Evolutionary conservation across 805 yeast species (phyloP), one percentile per base, ranked within the genome.

Genomic region (Alloascoidea hylecoeti): DNA sequence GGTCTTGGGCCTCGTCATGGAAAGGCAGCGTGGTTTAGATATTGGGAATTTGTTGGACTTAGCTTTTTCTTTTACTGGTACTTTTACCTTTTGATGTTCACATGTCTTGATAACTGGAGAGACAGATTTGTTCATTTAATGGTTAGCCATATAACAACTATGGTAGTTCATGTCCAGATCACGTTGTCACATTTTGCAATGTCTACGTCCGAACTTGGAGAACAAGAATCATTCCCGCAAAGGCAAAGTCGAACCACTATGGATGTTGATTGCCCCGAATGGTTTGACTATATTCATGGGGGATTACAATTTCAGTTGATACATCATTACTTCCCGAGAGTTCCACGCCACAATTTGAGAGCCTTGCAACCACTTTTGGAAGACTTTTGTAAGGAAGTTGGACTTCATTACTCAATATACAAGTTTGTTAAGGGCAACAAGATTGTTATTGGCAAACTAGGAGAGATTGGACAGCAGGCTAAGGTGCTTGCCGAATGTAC

Each of bases 121-220:
- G 66, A 70, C 38, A 63, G 80, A 42, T 62, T 78, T 46, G 56
- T 59, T 42, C 86, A 66, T 53, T 60, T 86, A 13, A 49, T 84
- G 65, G 72, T 82, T 4, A 76, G 88, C 33, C 95, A 85, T 49
- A 51, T 83, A 5, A 69, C 82, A 9, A 81, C 95, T 2, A 83
- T 84, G 94, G 68, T 88, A 30, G 89, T 85, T n/a, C 96, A 85
- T 55, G 95, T 85, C 19, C 95, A 86, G 54, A 85, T 85, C 57
- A 83, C 94, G 0, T 64, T 85, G 34, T 77, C 88, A 12, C 96
- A 85, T 55, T 85, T 85, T 61, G 95, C 95, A 28, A 86, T 85
- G 94, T 81, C 94, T 1, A 86, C 95, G 0, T 68, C 92, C 3
- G 94, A 85, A 50, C 60, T 85, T 14, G 95, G 95, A 1, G 69